These are phyloP conservation scores for Fusarium pseudonygamai DNA, from an alignment of 2,329 filamentous ascomycete species.

Conservation along the genomic window DNA sequence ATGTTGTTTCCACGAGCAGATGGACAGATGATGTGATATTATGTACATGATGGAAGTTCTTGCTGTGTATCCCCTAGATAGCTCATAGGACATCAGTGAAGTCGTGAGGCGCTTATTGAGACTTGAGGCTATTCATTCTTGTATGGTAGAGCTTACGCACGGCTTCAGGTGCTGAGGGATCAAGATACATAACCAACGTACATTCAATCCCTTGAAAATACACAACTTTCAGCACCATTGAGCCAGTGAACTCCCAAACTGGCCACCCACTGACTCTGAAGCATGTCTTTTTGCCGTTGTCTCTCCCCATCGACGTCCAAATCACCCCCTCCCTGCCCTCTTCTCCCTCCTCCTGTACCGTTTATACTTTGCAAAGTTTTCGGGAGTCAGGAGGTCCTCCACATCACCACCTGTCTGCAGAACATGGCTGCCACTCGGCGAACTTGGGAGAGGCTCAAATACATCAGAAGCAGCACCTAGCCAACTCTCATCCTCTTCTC, in stretches of 20 bases:
- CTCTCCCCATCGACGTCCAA: neutral
- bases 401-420: neutral
- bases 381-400: neutral
- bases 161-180: neutral
- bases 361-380: neutral
- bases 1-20: neutral
- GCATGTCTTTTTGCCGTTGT: neutral
- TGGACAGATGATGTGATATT: neutral
- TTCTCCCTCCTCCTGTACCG: neutral
- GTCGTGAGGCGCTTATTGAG: no score
- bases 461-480: neutral
- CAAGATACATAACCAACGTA: neutral
- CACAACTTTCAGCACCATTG: neutral
- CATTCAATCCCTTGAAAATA: neutral
- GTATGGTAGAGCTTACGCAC: neutral
- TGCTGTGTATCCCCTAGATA: neutral
- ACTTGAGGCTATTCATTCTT: neutral
- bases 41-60: neutral
- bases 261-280: neutral
- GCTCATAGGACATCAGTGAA: no score
- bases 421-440: accelerated
- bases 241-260: neutral
- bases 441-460: neutral
- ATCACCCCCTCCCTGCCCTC: neutral
- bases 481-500: neutral